Percentiles rank a stretch among this genome's conserved stretches.
phyloP scores from a whole-genome alignment of 129 eudicot species.

The Centaurea solstitialis region DNA sequence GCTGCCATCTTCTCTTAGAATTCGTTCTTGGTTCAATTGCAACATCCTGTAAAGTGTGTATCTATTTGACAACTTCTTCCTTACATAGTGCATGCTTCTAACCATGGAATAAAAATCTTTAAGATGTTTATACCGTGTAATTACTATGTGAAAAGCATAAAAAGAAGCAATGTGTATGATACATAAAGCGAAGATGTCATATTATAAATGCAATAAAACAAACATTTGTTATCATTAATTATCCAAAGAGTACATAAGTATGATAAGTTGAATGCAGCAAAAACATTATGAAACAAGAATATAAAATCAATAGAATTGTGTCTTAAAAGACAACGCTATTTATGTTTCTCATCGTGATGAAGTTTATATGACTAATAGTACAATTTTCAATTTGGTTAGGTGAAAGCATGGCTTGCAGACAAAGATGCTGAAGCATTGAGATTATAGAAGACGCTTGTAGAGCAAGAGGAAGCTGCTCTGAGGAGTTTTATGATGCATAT shows the following conservation, averaged over 20 bases:
- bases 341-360: conserved; percentile 10
- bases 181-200: neutral
- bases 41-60: conserved; percentile 63
- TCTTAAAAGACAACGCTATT: neutral
- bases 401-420: conserved; percentile 59
- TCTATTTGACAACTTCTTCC: conserved; percentile 85
- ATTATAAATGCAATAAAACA: neutral
- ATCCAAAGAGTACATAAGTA: conserved; percentile 8
- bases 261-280: neutral
- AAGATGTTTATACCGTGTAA: neutral
- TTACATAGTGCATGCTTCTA: conserved; percentile 69
- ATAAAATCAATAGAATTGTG: too few species aligned
- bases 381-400: conserved; percentile 32
- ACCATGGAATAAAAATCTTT: conserved; percentile 29
- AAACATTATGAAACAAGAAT: neutral
- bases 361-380: neutral
- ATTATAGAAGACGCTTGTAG: too few species aligned
- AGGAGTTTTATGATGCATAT: conserved; percentile 45
- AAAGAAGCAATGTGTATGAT: neutral
- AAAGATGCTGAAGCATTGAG: conserved; percentile 38
- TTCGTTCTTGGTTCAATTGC: conserved; percentile 53
- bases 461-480: conserved; percentile 49
- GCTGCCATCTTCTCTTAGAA: conserved; percentile 62
- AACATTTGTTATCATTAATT: conserved; percentile 10
- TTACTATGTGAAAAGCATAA: neutral